Conservation (phyloP, 2,329 filamentous ascomycete species). For the Nemania sp. region DNA sequence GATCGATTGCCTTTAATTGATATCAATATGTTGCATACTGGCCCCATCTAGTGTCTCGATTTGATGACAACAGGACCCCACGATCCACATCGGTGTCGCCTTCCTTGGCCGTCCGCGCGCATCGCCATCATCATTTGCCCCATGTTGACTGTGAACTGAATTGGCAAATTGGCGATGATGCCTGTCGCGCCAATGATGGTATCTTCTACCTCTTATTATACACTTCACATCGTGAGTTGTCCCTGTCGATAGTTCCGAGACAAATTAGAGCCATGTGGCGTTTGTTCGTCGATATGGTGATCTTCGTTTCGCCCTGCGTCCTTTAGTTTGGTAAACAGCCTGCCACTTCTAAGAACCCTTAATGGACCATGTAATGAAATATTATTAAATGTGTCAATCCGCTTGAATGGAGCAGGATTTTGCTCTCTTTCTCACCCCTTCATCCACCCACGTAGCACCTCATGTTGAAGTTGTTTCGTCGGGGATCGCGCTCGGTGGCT, state of each 20-base stretch:
- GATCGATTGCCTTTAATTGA: background rate
- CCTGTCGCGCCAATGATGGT: too few relatives aligned
- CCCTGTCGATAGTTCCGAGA: background rate
- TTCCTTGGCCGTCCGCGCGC: too few relatives aligned
- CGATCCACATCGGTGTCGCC: too few relatives aligned
- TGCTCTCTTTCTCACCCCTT: background rate
- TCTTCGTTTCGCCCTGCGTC: background rate
- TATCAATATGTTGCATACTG: background rate
- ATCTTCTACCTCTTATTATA: background rate
- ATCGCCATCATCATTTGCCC: too few relatives aligned
- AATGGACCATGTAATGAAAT: background rate
- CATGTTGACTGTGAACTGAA: too few relatives aligned
- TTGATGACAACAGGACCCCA: too few relatives aligned
- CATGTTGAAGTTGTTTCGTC: conserved; percentile 1
- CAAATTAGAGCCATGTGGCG: conserved; percentile 1
- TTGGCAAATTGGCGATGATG: too few relatives aligned
- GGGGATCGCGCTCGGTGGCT: background rate
- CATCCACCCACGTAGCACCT: background rate
- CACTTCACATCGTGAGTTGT: background rate
- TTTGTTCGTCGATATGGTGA: background rate
- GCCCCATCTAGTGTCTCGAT: background rate
- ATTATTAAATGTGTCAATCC: background rate
- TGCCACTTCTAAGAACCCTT: conserved; percentile 1
- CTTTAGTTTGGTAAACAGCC: background rate
- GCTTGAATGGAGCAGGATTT: background rate